Percentiles rank a stretch among this genome's conserved stretches.
These are phyloP conservation scores for Pseudogymnoascus sp. DNA, from an alignment of 2,329 filamentous ascomycete species.

Conservation along the genomic window DNA sequence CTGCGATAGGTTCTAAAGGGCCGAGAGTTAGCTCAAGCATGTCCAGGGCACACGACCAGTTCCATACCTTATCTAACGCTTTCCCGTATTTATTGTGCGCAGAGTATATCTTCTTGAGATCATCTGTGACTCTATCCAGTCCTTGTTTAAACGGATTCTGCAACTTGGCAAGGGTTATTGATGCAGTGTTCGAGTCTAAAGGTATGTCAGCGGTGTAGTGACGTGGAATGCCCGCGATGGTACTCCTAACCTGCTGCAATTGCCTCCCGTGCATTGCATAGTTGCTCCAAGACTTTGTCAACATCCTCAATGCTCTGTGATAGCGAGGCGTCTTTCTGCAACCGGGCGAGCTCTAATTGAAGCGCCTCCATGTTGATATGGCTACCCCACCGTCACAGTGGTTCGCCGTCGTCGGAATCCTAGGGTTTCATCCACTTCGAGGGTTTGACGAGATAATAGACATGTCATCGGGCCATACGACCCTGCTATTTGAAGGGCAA, in stretches of 20 bases:
- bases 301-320: constrained; percentile 56
- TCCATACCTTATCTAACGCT: constrained; percentile 66
- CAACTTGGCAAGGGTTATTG: constrained; percentile 70
- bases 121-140: constrained; percentile 71
- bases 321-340: constrained; percentile 27
- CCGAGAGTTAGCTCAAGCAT: background rate
- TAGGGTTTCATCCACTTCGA: background rate
- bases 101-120: constrained; percentile 75
- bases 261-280: constrained; percentile 64
- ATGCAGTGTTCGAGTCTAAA: constrained; percentile 60
- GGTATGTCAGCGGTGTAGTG: constrained; percentile 11
- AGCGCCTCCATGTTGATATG: constrained; percentile 27
- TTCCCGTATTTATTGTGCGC: constrained; percentile 79
- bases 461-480: constrained; percentile 6
- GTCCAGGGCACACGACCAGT: background rate
- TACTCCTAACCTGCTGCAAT: constrained; percentile 57
- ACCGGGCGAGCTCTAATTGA: constrained; percentile 26
- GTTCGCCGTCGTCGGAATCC: background rate
- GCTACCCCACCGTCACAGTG: constrained; percentile 17
- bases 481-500: background rate
- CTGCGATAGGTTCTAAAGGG: background rate
- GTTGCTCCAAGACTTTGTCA: constrained; percentile 71
- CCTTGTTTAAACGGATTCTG: constrained; percentile 77
- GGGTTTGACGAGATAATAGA: constrained; percentile 3
- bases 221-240: background rate